These are phyloP conservation scores for Lipomyces anomalus DNA, from an alignment of 805 yeast genomes.

Conservation along the genomic window DNA sequence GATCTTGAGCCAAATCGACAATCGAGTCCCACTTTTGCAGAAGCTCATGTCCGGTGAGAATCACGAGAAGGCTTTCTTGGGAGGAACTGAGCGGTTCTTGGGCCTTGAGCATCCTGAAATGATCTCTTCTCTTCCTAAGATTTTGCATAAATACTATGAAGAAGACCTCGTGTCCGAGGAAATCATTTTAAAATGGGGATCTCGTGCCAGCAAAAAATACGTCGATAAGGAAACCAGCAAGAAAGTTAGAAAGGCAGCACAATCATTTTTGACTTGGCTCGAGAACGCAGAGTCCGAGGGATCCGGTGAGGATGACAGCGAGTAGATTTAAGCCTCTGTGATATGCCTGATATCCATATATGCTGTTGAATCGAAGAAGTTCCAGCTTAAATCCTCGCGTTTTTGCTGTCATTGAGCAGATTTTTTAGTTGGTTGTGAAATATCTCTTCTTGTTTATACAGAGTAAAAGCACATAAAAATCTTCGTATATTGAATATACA, in stretches of 20 bases:
- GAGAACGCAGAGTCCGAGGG: conserved; percentile 79
- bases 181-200: conserved; percentile 74
- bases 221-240: conserved; percentile 88
- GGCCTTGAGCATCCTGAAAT: conserved; percentile 75
- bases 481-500: too few relatives aligned
- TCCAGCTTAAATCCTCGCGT: too few relatives aligned
- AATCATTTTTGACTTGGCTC: conserved; percentile 92
- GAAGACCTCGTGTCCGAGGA: conserved; percentile 82
- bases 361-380: too few relatives aligned
- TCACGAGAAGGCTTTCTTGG: conserved; percentile 83
- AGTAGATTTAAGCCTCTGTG: too few relatives aligned
- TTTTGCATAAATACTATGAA: conserved; percentile 75
- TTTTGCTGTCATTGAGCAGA: too few relatives aligned
- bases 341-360: too few relatives aligned
- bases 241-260: conserved; percentile 93
- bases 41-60: conserved; percentile 59
- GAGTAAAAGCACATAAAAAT: too few relatives aligned
- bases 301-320: conserved; percentile 37
- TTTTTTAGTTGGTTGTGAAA: too few relatives aligned
- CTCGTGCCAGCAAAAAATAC: conserved; percentile 85
- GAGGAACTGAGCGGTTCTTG: conserved; percentile 91
- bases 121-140: conserved; percentile 69
- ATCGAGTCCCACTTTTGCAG: conserved; percentile 75
- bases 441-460: too few relatives aligned
- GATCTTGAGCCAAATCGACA: conserved; percentile 62